Evolutionary conservation across 2,329 filamentous ascomycete species (phyloP), one percentile per base, ranked within the genome.

Genomic region (Paracoccidioides brasiliensis): DNA sequence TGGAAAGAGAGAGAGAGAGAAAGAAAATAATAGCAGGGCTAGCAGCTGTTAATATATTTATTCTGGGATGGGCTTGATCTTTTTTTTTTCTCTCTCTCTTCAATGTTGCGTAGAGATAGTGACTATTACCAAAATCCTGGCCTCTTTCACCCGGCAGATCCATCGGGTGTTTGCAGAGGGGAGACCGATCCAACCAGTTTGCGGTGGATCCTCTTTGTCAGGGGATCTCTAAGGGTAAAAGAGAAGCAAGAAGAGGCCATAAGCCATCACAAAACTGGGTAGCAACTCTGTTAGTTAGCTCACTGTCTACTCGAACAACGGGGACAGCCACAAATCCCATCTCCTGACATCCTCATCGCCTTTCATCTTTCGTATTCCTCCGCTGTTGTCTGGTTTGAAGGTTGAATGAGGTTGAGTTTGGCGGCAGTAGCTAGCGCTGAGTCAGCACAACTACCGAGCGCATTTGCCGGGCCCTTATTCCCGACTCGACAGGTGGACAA

Each of bases 381-480:
- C 22, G 22, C 22, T 2, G 22, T 22, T 22, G 22, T 22, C 22
- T 22, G 22, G 22, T 22, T 22, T 22, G 22, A 22, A 22, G 22
- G 22, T 22, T 22, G 22, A 22, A 22, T 22, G 22, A 22, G 22
- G 22, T 22, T 22, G 22, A 38, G 12, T 38, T 8, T 3, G 37
- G 7, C 37, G 30, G 45, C 46, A 15, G 4, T 3, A 4, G 6
- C 14, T 8, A 14, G 32, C 9, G 46, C n/a, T 49, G 46, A 49
- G 30, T 49, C 46, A 49, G 46, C 46, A 33, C 46, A 49, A 49
- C 32, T 49, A 28, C 46, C 46, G 46, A 49, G 46, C 46, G 33
- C n/a, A n/a, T 4, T 49, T 49, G 33, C 46, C 46, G 46, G 28
- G 7, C 12, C 7, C 12, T 12, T 2, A n/a, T 12, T 38, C 37